phyloP scores from a whole-genome alignment of 805 yeast species.

The Debaryomyces hansenii region DNA sequence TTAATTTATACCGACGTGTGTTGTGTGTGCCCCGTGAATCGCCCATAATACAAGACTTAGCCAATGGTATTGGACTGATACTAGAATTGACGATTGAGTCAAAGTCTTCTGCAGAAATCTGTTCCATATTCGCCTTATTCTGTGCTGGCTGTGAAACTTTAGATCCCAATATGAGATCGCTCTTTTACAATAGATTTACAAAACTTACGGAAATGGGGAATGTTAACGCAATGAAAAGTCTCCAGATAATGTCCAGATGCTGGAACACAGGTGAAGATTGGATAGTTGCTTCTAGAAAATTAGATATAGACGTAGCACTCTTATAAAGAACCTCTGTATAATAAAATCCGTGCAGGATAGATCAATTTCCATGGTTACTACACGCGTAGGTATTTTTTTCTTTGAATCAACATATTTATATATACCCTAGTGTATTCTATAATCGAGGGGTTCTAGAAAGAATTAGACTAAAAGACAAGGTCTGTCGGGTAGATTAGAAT shows the following conservation, averaged over 20 bases:
- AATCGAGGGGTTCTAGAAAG: neutral
- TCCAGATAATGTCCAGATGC: constrained; percentile 49
- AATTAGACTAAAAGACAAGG: neutral
- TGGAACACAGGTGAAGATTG: constrained; percentile 57
- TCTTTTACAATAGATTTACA: constrained; percentile 40
- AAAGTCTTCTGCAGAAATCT: constrained; percentile 52
- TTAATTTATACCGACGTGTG: constrained; percentile 59
- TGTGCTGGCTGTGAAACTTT: constrained; percentile 60
- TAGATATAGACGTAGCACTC: constrained; percentile 46
- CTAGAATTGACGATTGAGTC: constrained; percentile 41
- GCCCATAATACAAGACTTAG: constrained; percentile 47
- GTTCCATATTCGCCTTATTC: constrained; percentile 55
- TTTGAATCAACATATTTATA: neutral
- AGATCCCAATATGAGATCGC: constrained; percentile 32
- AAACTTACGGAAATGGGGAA: constrained; percentile 44
- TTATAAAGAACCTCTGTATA: constrained; percentile 21
- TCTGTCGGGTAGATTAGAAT: neutral
- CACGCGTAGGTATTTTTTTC: neutral
- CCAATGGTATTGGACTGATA: constrained; percentile 37
- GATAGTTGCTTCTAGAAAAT: constrained; percentile 44
- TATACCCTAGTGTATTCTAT: neutral
- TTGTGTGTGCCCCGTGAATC: constrained; percentile 47
- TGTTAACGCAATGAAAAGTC: constrained; percentile 44
- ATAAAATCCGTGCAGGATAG: neutral
- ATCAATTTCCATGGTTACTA: neutral